Evolutionary conservation across 2,329 filamentous ascomycete genomes (phyloP).

Genomic region (Arthrocladium fulminans): DNA sequence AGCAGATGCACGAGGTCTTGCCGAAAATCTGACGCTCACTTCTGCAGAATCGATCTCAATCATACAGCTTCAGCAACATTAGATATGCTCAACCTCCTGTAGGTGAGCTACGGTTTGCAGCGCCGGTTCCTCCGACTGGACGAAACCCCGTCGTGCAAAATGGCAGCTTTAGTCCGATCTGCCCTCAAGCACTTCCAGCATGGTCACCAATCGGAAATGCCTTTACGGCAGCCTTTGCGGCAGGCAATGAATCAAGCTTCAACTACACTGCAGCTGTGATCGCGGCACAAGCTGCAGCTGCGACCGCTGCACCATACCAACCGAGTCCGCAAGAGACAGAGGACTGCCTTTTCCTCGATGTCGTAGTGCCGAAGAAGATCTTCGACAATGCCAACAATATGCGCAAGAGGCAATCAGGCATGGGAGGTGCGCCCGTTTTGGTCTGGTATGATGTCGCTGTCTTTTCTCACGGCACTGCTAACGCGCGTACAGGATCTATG

Average conservation of each 20-base stretch:
- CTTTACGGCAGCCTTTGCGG: conserved; percentile 28
- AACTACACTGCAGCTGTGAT: conserved; percentile 26
- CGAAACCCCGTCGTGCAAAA: conserved; percentile 40
- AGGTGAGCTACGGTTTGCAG: conserved; percentile 43
- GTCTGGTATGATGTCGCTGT: conserved; percentile 28
- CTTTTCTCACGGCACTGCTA: background rate
- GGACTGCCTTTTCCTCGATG: conserved; percentile 33
- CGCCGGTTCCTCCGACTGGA: conserved; percentile 35
- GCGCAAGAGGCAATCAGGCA: conserved; percentile 30
- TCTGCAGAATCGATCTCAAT: conserved; percentile 21
- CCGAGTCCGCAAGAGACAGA: conserved; percentile 29
- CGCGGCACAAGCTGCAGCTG: conserved; percentile 11
- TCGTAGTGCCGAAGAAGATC: conserved; percentile 28
- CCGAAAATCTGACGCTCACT: conserved; percentile 23
- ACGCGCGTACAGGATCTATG: conserved; percentile 33
- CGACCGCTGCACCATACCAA: conserved; percentile 25
- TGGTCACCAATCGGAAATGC: conserved; percentile 33
- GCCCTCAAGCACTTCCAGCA: conserved; percentile 37
- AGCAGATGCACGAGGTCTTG: conserved; percentile 12
- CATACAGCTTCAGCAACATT: conserved; percentile 51
- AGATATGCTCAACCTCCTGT: conserved; percentile 47
- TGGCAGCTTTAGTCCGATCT: conserved; percentile 36
- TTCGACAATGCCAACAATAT: conserved; percentile 27
- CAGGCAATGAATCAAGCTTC: conserved; percentile 19
- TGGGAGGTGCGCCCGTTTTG: conserved; percentile 28